Evolutionary conservation across 2,329 filamentous ascomycete species (phyloP), one percentile per base, ranked within the genome.

Genomic region (Pyrenochaeta sp.): DNA sequence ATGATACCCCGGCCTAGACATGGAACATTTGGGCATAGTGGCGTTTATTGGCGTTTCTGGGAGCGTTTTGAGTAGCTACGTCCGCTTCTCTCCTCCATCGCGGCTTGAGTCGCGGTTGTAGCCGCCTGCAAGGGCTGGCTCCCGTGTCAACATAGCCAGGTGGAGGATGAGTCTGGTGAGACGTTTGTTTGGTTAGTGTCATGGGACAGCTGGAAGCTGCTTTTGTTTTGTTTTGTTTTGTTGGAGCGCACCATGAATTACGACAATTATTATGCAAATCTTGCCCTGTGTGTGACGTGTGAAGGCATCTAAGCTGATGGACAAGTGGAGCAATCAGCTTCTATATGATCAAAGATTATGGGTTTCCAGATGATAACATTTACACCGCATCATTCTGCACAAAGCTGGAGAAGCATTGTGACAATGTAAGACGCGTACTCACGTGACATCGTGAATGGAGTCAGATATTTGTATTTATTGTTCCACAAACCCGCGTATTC

Each of bases 401-500:
- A 17, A 21, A 17, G 15, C 17, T 20, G 18, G 9, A 2, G 12
- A 17, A 17, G 17, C 7, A 36, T 9, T 23, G 20, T 12, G n/a
- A 49, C 12, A 15, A 36, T 29, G 23, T 33, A 6, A 10, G 23
- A 52, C 56, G 47, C 58, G 58, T 20, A 9, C 20, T 60, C 56
- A 61, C 56, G 58, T 61, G 56, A 61, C 29, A 17, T 15, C 7
- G 3, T 14, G 15, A 27, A 7, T 15, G 20, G 17, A 10, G 32
- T 47, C 33, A 18, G 15, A 39, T 30, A 29, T 41, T 33, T 32
- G 14, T 15, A 30, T 42, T 40, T 29, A n/a, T 52, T 62, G 71
- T 49, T 73, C 70, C n/a, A 71, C 61, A 41, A 71, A 70, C 7
- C 69, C 72, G 15, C 71, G 58, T 63, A 76, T 75, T 53, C 73